A percentile compares a stretch with the other conserved stretches of the same genome.
These are phyloP conservation scores for Penicillium cataractarum DNA, from an alignment of 495 filamentous ascomycete species.

Conservation along the genomic window DNA sequence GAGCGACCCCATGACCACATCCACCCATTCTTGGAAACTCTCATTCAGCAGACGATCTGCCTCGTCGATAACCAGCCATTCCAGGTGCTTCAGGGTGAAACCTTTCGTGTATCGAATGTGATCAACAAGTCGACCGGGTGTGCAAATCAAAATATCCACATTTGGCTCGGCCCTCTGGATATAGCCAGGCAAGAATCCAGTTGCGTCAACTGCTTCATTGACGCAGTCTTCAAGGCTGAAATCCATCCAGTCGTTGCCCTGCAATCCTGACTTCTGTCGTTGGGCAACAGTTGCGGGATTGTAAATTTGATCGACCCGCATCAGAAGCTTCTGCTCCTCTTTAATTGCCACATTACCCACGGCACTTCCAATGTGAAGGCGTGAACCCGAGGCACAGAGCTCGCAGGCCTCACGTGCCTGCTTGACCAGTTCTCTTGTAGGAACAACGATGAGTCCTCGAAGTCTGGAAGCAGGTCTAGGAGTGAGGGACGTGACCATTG, in stretches of 20 bases:
- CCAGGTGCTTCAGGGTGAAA: conserved; percentile 75
- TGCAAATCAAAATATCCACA: conserved; percentile 88
- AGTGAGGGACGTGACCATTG: conserved; percentile 75
- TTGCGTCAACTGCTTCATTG: conserved; percentile 41
- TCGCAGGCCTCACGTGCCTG: conserved; percentile 78
- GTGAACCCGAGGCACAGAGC: conserved; percentile 63
- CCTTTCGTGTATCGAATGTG: conserved; percentile 85
- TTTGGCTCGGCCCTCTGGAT: conserved; percentile 65
- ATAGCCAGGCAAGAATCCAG: conserved; percentile 59
- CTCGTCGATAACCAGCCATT: conserved; percentile 94
- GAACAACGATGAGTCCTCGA: conserved; percentile 79
- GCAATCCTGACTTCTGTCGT: conserved; percentile 41
- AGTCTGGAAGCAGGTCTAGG: conserved; percentile 61
- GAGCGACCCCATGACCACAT: conserved; percentile 67
- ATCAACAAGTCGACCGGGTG: conserved; percentile 89
- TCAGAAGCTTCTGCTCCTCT: conserved; percentile 70
- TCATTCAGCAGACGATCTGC: conserved; percentile 90
- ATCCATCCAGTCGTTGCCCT: conserved; percentile 51
- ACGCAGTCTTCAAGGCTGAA: conserved; percentile 51
- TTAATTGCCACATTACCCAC: conserved; percentile 77
- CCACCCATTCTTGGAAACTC: conserved; percentile 90
- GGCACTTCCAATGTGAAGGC: conserved; percentile 76
- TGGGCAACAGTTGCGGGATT: conserved; percentile 57
- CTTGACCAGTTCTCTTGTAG: conserved; percentile 84
- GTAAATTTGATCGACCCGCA: conserved; percentile 63